phyloP scores from a whole-genome alignment of 805 yeast species.

The Debaryomyces hansenii region DNA sequence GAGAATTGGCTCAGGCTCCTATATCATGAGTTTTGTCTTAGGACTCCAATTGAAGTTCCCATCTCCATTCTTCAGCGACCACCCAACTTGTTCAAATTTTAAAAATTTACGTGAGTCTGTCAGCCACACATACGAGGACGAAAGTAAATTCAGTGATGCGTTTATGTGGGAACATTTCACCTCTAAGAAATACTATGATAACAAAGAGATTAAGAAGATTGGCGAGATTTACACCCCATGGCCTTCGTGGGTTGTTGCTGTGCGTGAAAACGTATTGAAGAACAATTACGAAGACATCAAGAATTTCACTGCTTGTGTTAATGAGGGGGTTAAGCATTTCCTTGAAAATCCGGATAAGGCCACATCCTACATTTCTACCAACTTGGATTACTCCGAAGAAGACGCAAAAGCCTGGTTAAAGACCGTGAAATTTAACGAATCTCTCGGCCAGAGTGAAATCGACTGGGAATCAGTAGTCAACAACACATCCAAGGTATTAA shows the following conservation, averaged over 20 bases:
- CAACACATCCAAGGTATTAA: slow-evolving; percentile 58
- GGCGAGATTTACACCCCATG: slow-evolving; percentile 94
- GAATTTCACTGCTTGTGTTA: slow-evolving; percentile 53
- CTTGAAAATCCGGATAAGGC: slow-evolving; percentile 61
- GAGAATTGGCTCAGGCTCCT: slow-evolving; percentile 88
- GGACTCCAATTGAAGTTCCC: slow-evolving; percentile 60
- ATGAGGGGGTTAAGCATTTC: slow-evolving; percentile 71
- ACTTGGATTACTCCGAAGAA: slow-evolving; percentile 71
- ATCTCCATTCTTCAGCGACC: slow-evolving; percentile 50
- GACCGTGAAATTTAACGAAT: slow-evolving; percentile 64
- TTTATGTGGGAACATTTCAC: slow-evolving; percentile 98
- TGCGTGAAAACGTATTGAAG: slow-evolving; percentile 39
- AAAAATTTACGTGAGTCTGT: slow-evolving; percentile 79
- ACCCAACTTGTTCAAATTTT: slow-evolving; percentile 65
- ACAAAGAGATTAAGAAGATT: slow-evolving; percentile 72
- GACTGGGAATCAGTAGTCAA: slow-evolving; percentile 52
- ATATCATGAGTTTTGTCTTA: slow-evolving; percentile 85
- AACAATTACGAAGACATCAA: slow-evolving; percentile 19
- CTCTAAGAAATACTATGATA: slow-evolving; percentile 79
- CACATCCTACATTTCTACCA: slow-evolving; percentile 57
- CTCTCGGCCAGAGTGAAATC: slow-evolving; percentile 34
- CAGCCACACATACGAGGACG: slow-evolving; percentile 47
- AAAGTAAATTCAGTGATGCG: slow-evolving; percentile 61
- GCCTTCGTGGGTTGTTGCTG: slow-evolving; percentile 90
- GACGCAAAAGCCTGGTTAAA: slow-evolving; percentile 83